Percentiles rank a stretch among this genome's conserved stretches.
phyloP scores from a whole-genome alignment of 768 basidiomycete genomes.

The Pisolithus microcarpus region DNA sequence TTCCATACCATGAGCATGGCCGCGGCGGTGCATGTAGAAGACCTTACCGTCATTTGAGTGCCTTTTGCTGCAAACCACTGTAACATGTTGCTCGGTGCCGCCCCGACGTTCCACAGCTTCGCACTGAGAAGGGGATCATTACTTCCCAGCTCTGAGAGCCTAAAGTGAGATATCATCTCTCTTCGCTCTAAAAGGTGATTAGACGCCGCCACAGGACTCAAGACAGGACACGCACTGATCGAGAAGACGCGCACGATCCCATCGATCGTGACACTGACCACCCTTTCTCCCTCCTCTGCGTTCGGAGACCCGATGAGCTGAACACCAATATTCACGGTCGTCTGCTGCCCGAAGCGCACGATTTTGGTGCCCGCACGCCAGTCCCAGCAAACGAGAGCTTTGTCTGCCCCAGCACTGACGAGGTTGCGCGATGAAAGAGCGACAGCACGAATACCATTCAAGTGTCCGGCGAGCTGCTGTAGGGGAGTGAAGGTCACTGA shows the following conservation, averaged over 20 bases:
- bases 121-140: slow-evolving; percentile 58
- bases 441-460: slow-evolving; percentile 86
- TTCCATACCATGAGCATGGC: neutral
- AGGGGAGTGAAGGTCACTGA: slow-evolving; percentile 78
- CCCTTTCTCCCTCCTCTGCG: slow-evolving; percentile 61
- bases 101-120: slow-evolving; percentile 70
- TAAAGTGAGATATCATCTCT: slow-evolving; percentile 92
- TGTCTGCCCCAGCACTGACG: slow-evolving; percentile 73
- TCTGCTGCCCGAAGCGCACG: slow-evolving; percentile 88
- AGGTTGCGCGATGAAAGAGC: slow-evolving; percentile 80
- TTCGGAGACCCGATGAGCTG: slow-evolving; percentile 59
- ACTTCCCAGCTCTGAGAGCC: slow-evolving; percentile 68
- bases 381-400: slow-evolving; percentile 80
- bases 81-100: slow-evolving; percentile 81
- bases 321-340: slow-evolving; percentile 85
- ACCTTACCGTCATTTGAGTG: slow-evolving; percentile 76
- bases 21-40: neutral
- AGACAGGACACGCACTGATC: slow-evolving; percentile 53
- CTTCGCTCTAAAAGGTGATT: too few relatives aligned
- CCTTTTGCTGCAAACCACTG: slow-evolving; percentile 95
- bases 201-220: too few relatives aligned
- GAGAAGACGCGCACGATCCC: slow-evolving; percentile 88
- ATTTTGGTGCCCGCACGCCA: slow-evolving; percentile 87
- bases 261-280: slow-evolving; percentile 89
- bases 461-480: slow-evolving; percentile 77